These are phyloP conservation scores for Butyriboletus appendiculatus DNA, from an alignment of 1,284 basidiomycete species.

Conservation along the genomic window DNA sequence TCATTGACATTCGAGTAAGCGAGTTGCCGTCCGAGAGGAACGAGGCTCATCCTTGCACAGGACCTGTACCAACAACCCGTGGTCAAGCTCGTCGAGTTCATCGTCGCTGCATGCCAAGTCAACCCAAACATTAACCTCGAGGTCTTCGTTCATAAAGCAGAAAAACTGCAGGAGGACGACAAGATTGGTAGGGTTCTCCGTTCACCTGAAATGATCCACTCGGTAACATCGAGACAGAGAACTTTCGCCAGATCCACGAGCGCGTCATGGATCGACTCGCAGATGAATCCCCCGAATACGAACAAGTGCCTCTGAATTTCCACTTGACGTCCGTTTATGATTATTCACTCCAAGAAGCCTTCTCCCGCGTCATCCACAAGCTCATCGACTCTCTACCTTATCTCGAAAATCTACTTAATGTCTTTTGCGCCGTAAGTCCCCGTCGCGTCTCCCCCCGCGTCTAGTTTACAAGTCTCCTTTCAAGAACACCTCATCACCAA, in stretches of 20 bases:
- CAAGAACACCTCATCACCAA: conserved; percentile 87
- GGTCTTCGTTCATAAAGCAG: conserved; percentile 96
- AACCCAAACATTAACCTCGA: conserved; percentile 85
- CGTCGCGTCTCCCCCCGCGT: not conserved
- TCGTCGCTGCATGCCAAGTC: conserved; percentile 70
- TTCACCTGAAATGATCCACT: not conserved
- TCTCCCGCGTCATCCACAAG: conserved; percentile 79
- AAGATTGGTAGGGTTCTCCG: conserved; percentile 65
- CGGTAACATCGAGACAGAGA: conserved; percentile 54
- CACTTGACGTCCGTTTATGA: conserved; percentile 91
- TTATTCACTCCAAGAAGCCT: conserved; percentile 85
- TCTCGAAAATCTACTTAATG: conserved; percentile 79
- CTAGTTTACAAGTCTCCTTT: not conserved
- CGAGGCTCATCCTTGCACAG: conserved; percentile 35
- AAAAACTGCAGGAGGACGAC: conserved; percentile 91
- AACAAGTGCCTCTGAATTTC: conserved; percentile 75
- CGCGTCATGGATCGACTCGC: conserved; percentile 80
- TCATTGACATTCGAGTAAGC: conserved; percentile 93
- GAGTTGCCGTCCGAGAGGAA: not conserved
- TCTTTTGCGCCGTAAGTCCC: conserved; percentile 71
- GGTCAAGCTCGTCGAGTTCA: conserved; percentile 75
- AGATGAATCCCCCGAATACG: conserved; percentile 70
- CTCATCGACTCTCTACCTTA: conserved; percentile 70
- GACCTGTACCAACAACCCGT: conserved; percentile 78
- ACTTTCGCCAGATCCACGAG: conserved; percentile 85